Evolutionary conservation across 2,329 filamentous ascomycete species (phyloP), one percentile per base, ranked within the genome.

Genomic region (Amesomyces nigricolor): DNA sequence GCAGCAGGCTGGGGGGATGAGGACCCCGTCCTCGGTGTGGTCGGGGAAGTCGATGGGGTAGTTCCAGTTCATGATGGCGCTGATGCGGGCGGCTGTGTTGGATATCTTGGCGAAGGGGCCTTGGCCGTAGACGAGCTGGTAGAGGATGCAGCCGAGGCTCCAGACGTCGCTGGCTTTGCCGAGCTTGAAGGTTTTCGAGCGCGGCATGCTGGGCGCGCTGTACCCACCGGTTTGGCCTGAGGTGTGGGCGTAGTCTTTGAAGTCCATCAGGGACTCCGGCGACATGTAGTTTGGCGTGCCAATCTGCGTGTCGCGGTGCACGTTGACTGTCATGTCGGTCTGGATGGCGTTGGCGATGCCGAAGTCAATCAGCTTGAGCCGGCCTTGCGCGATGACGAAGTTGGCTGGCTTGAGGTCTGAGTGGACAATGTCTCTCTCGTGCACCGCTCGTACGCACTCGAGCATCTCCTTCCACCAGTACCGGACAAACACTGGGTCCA

Each of bases 381-480:
- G 83, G 22, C 94, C 94, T 67, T 91, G 85, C 16, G 96, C 91
- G 17, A 97, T 79, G 22, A 99, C 87, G 69, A 99, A 99, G 70
- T 99, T 99, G 65, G 91, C 91, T 0, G 94, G 94, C 71, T 99
- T 99, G 38, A 99, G 78, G 68, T 99, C 94, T 0, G 91, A 96
- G 72, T 99, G 94, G 3, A 99, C 94, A 61, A 99, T 91, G 67
- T 96, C 91, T 68, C 87, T 80, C 11, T 87, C 82, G 68, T 99
- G 94, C 1, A 99, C 91, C 0, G 92, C 83, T 63, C 89, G 83
- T 5, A 99, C 83, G 68, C 94, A 97, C 70, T 96, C 91, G 16
- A 99, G 85, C 94, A 99, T 99, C 73, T 99, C 94, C 71, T 95
- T 94, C 94, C 94, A 99, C 76, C 96, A 96, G 72, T 89, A 95